Percentiles rank a stretch among this genome's conserved stretches.
phyloP scores from a whole-genome alignment of 1,284 basidiomycete genomes.

The Irpex rosettiformis region DNA sequence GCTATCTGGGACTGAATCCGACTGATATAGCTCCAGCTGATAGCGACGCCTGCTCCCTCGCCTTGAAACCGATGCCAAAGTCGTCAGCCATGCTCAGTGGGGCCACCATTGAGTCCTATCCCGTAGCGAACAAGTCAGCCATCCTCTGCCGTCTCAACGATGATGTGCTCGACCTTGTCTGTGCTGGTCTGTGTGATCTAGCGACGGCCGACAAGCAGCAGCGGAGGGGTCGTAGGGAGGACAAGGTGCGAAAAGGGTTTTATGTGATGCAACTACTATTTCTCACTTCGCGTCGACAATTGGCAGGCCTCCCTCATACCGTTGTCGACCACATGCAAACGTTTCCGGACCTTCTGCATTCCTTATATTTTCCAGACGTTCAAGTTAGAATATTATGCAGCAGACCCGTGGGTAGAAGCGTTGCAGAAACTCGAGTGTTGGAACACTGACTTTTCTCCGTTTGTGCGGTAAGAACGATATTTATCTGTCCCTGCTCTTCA shows the following conservation, averaged over 20 bases:
- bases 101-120: neutral
- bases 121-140: neutral
- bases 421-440: neutral
- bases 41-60: too few species aligned
- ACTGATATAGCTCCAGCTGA: too few species aligned
- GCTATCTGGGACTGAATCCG: too few species aligned
- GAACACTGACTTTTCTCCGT: neutral
- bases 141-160: neutral
- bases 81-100: too few species aligned
- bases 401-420: neutral
- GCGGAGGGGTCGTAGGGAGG: neutral
- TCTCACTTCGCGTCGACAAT: neutral
- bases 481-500: too few species aligned
- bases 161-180: neutral
- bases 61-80: too few species aligned
- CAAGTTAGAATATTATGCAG: neutral
- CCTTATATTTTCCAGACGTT: neutral
- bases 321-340: neutral
- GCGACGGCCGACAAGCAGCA: neutral
- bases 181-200: neutral
- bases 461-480: neutral
- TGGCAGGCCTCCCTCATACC: neutral
- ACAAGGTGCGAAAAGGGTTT: too few species aligned
- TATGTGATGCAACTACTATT: too few species aligned
- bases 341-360: neutral